Percentiles rank a stretch among this genome's conserved stretches.
Conservation (phyloP, 2,329 filamentous ascomycete genomes). For the Aureobasidium sp. region DNA sequence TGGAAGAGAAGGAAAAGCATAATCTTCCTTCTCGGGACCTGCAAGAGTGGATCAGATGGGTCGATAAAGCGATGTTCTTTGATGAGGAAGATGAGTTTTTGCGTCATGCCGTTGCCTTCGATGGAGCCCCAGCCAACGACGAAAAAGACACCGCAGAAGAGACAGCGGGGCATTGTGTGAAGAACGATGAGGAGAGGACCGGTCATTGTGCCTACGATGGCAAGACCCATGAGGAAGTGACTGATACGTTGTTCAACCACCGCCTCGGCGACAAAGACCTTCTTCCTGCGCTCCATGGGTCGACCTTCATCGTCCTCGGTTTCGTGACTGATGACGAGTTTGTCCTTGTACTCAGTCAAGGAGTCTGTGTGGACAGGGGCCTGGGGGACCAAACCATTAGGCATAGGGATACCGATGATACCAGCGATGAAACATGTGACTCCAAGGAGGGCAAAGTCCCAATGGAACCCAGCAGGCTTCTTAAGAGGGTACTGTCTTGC, state of each 20-base stretch:
- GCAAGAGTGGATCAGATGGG: conserved; percentile 38
- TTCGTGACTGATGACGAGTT: conserved; percentile 35
- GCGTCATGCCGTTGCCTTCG: conserved; percentile 45
- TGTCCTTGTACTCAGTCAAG: conserved; percentile 34
- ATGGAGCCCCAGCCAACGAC: conserved; percentile 47
- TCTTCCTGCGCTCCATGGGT: conserved; percentile 34
- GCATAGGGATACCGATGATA: conserved; percentile 48
- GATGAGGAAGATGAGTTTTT: conserved; percentile 42
- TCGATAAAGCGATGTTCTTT: conserved; percentile 40
- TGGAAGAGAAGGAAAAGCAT: conserved; percentile 44
- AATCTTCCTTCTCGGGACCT: conserved; percentile 38
- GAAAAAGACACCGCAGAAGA: conserved; percentile 51
- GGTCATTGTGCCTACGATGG: conserved; percentile 49
- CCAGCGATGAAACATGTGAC: conserved; percentile 47
- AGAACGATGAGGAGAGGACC: conserved; percentile 46
- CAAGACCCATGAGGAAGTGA: conserved; percentile 47
- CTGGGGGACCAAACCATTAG: conserved; percentile 52
- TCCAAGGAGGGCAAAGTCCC: conserved; percentile 52
- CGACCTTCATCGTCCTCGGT: conserved; percentile 34
- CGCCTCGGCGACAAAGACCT: conserved; percentile 35
- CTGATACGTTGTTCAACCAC: conserved; percentile 50
- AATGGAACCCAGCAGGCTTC: conserved; percentile 53
- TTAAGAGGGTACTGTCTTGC: conserved; percentile 47
- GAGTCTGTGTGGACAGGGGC: conserved; percentile 52
- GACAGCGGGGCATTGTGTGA: conserved; percentile 45